Conservation (phyloP, 495 filamentous ascomycete genomes). For the Terfezia boudieri region DNA sequence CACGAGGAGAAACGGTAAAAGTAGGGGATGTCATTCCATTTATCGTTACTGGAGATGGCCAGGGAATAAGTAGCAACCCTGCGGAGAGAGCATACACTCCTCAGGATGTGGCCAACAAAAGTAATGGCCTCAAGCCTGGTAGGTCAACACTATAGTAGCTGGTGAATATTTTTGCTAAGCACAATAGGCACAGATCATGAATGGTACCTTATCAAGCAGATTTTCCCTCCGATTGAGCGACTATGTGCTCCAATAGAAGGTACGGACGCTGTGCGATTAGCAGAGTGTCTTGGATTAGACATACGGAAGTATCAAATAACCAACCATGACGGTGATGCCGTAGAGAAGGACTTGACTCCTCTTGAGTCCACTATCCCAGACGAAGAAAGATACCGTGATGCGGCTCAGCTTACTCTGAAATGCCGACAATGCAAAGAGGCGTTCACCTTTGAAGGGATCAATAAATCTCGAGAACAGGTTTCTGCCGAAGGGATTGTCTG, state of each 20-base stretch:
- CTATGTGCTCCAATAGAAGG: slow-evolving; percentile 87
- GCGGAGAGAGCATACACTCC: slow-evolving; percentile 74
- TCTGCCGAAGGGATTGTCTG: slow-evolving; percentile 56
- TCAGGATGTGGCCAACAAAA: slow-evolving; percentile 69
- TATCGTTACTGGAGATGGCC: slow-evolving; percentile 63
- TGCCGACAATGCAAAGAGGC: slow-evolving; percentile 58
- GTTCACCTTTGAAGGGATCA: slow-evolving; percentile 54
- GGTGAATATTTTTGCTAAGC: not conserved
- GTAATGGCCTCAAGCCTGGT: slow-evolving; percentile 40
- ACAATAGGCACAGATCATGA: slow-evolving; percentile 41
- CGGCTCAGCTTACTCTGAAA: slow-evolving; percentile 47
- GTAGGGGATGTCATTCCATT: slow-evolving; percentile 92
- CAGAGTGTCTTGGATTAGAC: slow-evolving; percentile 84
- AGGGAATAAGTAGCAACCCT: slow-evolving; percentile 34
- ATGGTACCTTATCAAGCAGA: slow-evolving; percentile 95
- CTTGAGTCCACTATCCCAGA: slow-evolving; percentile 90
- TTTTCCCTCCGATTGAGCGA: slow-evolving; percentile 94
- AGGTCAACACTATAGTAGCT: not conserved
- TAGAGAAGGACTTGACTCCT: slow-evolving; percentile 51
- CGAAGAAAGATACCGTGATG: slow-evolving; percentile 57
- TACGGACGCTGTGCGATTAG: slow-evolving; percentile 67
- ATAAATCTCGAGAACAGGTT: slow-evolving; percentile 32
- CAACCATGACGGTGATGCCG: slow-evolving; percentile 20
- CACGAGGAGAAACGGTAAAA: slow-evolving; percentile 64
- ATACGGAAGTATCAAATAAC: slow-evolving; percentile 58